Base-by-base conservation (phyloP, 306 rosid genomes). In the Lathyrus oleraceus region DNA sequence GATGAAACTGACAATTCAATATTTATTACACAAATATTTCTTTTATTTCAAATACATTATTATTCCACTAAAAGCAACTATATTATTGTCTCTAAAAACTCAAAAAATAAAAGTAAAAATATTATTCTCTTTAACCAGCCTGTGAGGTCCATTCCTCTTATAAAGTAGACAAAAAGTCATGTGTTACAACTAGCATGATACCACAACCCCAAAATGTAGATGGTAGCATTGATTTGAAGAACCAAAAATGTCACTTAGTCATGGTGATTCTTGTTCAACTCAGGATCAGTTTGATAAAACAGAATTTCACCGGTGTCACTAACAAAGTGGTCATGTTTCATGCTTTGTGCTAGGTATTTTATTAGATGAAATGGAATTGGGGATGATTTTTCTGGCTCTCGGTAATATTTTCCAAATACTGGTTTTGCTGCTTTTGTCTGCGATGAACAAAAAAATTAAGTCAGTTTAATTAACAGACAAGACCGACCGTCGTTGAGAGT, bases 331-430 rank as follows among this genome's bases (percentile, higher is more conserved):
- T 94, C 99, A 49, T 80, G 72, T 8, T 54, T 80, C 5, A 94
- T 39, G 78, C 99, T 94, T 17, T 74, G 61, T 7, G 84, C 10
- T 42, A 95, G 81, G 69, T 86, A 78, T 81, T 87, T 70, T 8
- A 89, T 47, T 60, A 95, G 76, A 81, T 95, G 99, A 32, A 79
- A 7, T 4, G 99, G 99, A 13, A 95, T 28, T 21, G 85, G 85
- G 38, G 92, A 95, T 0, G 96, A 95, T 81, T 83, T 89, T 77
- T 85, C 87, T 1, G 97, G 99, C 78, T 95, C 92, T 2, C 99
- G 62, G 20, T 91, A 95, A 54, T 95, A 95, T 66, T 89, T 78
- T 42, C 99, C 97, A 5, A 95, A 81, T 47, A 89, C 86, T 35
- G 80, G 74, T 53, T 81, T 88, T 8, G 96, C 97, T 17, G 92